These are phyloP conservation scores for Xylaria cubensis DNA, from an alignment of 495 filamentous ascomycete genomes.

Conservation along the genomic window DNA sequence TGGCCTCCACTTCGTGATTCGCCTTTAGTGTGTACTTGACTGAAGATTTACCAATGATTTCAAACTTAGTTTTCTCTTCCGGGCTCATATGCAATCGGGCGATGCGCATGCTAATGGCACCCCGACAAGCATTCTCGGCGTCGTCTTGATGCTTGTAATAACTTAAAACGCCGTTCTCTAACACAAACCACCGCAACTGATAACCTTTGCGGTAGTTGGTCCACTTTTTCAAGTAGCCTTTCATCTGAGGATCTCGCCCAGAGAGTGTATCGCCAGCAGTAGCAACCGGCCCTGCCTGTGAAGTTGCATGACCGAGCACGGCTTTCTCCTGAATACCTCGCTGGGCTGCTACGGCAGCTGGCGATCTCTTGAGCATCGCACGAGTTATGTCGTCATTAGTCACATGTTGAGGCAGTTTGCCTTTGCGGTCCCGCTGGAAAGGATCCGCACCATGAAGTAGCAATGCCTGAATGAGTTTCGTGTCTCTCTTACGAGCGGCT, in stretches of 20 bases:
- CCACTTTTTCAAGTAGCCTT: slow-evolving; percentile 98
- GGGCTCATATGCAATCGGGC: slow-evolving; percentile 93
- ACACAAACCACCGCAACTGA: slow-evolving; percentile 96
- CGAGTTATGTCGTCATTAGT: slow-evolving; percentile 93
- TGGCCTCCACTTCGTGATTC: slow-evolving; percentile 92
- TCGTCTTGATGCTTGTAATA: slow-evolving; percentile 99
- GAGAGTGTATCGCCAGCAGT: slow-evolving; percentile 69
- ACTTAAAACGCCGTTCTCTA: slow-evolving; percentile 95
- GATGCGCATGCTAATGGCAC: slow-evolving; percentile 98
- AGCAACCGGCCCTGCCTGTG: slow-evolving; percentile 62
- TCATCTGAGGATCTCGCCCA: slow-evolving; percentile 93
- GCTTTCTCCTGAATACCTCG: slow-evolving; percentile 96
- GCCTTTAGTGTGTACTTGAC: slow-evolving; percentile 98
- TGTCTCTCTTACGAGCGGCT: slow-evolving; percentile 85
- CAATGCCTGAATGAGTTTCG: slow-evolving; percentile 82
- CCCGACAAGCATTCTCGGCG: slow-evolving; percentile 88
- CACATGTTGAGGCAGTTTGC: slow-evolving; percentile 94
- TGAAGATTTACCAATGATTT: slow-evolving; percentile 97
- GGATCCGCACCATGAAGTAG: slow-evolving; percentile 97
- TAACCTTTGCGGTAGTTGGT: slow-evolving; percentile 97
- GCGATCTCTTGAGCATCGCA: slow-evolving; percentile 89
- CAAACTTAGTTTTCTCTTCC: slow-evolving; percentile 95
- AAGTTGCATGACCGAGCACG: slow-evolving; percentile 78
- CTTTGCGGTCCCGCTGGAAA: slow-evolving; percentile 91
- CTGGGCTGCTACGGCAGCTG: slow-evolving; percentile 92